Evolutionary conservation across 176 grass and related monocot species (phyloP).

Genomic region (Bothriochloa decipiens): DNA sequence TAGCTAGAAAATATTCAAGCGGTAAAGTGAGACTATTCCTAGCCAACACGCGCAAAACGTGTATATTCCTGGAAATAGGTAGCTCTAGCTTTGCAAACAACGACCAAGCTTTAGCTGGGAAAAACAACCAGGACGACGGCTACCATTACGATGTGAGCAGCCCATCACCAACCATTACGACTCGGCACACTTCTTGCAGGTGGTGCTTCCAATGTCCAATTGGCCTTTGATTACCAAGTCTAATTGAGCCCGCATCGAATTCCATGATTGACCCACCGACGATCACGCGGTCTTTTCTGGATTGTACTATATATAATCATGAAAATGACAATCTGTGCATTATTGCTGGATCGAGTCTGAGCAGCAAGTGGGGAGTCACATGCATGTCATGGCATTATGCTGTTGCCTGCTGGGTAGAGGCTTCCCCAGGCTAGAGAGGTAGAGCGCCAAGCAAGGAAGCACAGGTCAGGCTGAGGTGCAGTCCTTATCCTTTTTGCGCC

Average conservation of each 20-base stretch:
- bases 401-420: neutral
- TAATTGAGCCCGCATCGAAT: neutral
- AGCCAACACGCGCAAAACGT: neutral
- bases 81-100: neutral
- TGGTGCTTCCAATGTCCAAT: neutral
- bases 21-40: neutral
- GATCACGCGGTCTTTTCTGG: neutral
- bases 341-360: neutral
- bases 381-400: neutral
- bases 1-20: neutral
- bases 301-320: neutral
- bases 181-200: neutral
- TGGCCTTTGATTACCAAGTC: neutral
- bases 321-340: neutral
- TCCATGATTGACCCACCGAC: slow-evolving; percentile 2
- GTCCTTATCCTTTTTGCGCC: slow-evolving; percentile 8
- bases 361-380: slow-evolving; percentile 21
- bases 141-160: neutral
- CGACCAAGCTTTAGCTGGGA: neutral
- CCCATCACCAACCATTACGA: neutral
- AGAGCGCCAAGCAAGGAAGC: neutral
- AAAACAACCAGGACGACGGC: neutral
- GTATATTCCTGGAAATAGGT: neutral
- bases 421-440: neutral
- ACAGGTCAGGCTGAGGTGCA: slow-evolving; percentile 40